Evolutionary conservation across 2,329 filamentous ascomycete species (phyloP).

Genomic region (Ceratocystis cubensis): DNA sequence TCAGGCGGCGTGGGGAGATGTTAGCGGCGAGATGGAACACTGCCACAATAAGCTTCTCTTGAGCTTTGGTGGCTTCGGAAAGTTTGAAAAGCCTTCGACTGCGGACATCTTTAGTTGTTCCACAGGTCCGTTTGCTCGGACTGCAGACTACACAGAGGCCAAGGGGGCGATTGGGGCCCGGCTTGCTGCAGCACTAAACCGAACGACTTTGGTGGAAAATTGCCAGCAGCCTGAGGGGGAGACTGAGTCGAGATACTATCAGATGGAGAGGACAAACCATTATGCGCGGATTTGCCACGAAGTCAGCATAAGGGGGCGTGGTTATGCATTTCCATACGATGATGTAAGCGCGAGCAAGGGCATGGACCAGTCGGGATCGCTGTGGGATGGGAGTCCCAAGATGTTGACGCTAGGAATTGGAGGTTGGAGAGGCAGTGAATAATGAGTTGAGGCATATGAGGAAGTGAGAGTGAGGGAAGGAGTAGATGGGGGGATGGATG

Average conservation of each 20-base stretch:
- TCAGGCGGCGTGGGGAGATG: conserved; percentile 39
- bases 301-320: conserved; percentile 44
- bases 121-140: conserved; percentile 43
- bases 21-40: conserved; percentile 33
- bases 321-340: conserved; percentile 62
- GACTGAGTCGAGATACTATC: conserved; percentile 40
- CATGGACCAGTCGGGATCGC: conserved; percentile 48
- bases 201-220: conserved; percentile 51
- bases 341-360: conserved; percentile 48
- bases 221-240: conserved; percentile 42
- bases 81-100: conserved; percentile 36
- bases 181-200: conserved; percentile 64
- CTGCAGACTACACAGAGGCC: conserved; percentile 32
- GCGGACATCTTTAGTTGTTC: conserved; percentile 41
- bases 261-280: conserved; percentile 47
- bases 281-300: conserved; percentile 54
- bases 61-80: conserved; percentile 26
- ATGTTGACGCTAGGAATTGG: conserved; percentile 46
- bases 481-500: not conserved
- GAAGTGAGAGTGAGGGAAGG: not conserved
- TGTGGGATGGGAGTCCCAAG: conserved; percentile 44
- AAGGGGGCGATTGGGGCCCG: conserved; percentile 56
- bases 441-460: not conserved
- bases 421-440: conserved; percentile 25
- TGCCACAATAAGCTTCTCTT: conserved; percentile 31